Percentiles rank a stretch among this genome's conserved stretches.
These are phyloP conservation scores for Fusarium sp. DNA, from an alignment of 2,329 filamentous ascomycete species.

Conservation along the genomic window DNA sequence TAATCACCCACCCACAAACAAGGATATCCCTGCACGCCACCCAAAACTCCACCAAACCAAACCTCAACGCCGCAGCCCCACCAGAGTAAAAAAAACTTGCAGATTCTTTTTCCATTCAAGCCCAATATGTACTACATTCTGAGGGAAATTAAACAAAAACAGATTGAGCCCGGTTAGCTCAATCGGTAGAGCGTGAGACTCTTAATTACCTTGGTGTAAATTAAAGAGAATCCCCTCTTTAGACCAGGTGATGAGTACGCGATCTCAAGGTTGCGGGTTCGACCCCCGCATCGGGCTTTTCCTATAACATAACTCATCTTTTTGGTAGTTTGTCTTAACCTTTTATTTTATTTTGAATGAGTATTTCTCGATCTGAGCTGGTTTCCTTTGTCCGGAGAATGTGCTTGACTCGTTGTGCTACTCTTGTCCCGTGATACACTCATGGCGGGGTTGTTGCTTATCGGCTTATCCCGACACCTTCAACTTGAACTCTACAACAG, in stretches of 20 bases:
- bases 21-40: neutral
- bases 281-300: constrained; percentile 56
- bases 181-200: constrained; percentile 69
- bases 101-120: neutral
- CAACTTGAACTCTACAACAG: neutral
- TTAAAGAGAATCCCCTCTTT: neutral
- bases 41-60: neutral
- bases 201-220: constrained; percentile 45
- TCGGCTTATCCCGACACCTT: neutral
- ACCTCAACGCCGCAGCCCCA: neutral
- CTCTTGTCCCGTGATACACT: neutral
- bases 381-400: no score
- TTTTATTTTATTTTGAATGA: no score
- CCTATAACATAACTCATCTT: constrained; percentile 45
- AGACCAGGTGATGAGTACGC: constrained; percentile 17
- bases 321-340: neutral
- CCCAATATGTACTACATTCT: neutral
- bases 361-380: no score
- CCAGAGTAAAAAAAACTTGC: neutral
- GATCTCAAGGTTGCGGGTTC: constrained; percentile 66
- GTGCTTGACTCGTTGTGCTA: neutral
- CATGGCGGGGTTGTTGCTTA: neutral
- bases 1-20: neutral
- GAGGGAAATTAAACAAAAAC: neutral
- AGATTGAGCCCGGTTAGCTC: constrained; percentile 43